A percentile compares a stretch with the other conserved stretches of the same genome.
phyloP scores from a whole-genome alignment of 202 grass and related monocot species.

The Brachypodium distachyon region DNA sequence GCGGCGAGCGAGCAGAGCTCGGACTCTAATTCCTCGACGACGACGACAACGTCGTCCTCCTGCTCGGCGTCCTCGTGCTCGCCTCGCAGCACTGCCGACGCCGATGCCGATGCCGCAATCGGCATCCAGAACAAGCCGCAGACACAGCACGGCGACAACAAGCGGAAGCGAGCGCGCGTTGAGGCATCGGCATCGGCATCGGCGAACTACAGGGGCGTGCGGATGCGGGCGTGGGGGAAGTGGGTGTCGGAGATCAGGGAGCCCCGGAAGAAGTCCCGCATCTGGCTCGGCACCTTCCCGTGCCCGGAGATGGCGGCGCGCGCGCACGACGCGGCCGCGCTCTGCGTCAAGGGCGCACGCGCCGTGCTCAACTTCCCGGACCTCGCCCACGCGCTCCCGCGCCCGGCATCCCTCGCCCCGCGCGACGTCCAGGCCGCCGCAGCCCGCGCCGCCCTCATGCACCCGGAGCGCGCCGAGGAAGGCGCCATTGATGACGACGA shows the following conservation, averaged over 20 bases:
- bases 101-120: no score
- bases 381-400: constrained; percentile 18
- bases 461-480: no score
- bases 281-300: constrained; percentile 62
- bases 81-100: neutral
- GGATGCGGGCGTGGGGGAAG: constrained; percentile 60
- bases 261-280: constrained; percentile 64
- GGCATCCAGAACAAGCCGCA: no score
- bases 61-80: constrained; percentile 24
- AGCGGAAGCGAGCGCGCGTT: neutral
- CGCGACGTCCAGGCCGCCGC: constrained; percentile 54
- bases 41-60: neutral
- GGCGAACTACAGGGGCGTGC: constrained; percentile 37
- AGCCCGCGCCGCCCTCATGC: constrained; percentile 36
- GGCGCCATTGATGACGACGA: neutral
- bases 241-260: constrained; percentile 70
- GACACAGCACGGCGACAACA: neutral
- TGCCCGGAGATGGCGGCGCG: constrained; percentile 60
- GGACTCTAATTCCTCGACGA: constrained; percentile 10
- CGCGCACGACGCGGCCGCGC: constrained; percentile 55
- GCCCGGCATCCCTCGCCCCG: constrained; percentile 25
- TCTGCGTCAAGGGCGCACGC: constrained; percentile 49
- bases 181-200: neutral
- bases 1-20: constrained; percentile 30
- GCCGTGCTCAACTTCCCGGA: constrained; percentile 63